Evolutionary conservation across 2,329 filamentous ascomycete species (phyloP), one percentile per base, ranked within the genome.

Genomic region (Cryphonectria carpinicola): DNA sequence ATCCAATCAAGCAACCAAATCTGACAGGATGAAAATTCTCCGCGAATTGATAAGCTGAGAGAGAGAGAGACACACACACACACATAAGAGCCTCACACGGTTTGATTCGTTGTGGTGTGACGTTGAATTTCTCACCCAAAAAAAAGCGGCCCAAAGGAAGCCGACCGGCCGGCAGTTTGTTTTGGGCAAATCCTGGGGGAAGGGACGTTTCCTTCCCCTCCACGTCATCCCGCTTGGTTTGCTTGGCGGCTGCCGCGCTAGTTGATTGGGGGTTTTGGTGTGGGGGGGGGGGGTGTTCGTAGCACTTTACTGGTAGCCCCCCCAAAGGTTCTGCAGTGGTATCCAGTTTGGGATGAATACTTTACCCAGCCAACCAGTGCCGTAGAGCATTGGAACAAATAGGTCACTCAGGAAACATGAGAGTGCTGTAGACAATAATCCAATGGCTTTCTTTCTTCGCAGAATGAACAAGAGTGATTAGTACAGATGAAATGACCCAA

Each of bases 51-150:
- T 39, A 35, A 66, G 64, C 63, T 13, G 11, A 49, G 46, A 22
- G 43, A 7, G 6, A 22, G 17, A 43, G 14, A 17, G 41, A 43
- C 13, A 43, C 37, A 11, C 8, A 13, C 10, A 39, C 37, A 13
- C 37, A 49, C 6, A 49, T 7, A 28, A 13, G 32, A 28, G 22
- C 19, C 32, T 56, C 35, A 56, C 46, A 13, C 28, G 25, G 35
- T 37, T 43, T 49, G 46, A 49, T 46, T 60, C 28, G 52, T 28
- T 19, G 69, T 68, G 46, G 61, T 63, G 68, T 70, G 69, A 70
- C 66, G 52, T 43, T 68, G 13, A 41, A 43, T 14, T 28, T 65
- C 64, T 39, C 58, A 39, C 32, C 19, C 8, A 8, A 8, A 39
- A 17, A 17, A 37, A 32, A 35, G 25, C 35, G 28, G 56, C 19